Conservation (phyloP, 768 basidiomycete genomes). For the Coprinellus aureogranulatus region DNA sequence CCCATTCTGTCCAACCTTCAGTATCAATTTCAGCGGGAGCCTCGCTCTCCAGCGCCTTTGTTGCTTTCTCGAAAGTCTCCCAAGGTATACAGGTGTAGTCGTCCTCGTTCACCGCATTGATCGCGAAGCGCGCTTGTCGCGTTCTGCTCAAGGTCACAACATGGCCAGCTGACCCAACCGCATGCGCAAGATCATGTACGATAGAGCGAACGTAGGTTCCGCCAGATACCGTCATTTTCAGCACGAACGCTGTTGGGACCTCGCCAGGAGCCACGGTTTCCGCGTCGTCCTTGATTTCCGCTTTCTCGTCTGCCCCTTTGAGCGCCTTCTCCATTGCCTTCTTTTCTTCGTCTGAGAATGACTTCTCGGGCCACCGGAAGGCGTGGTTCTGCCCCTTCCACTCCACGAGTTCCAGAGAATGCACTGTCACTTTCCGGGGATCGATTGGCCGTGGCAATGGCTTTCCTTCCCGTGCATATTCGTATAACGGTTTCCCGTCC, state of each 20-base stretch:
- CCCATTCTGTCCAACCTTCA: constrained; percentile 79
- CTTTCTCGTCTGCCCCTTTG: constrained; percentile 42
- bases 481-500: constrained; percentile 94
- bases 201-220: constrained; percentile 97
- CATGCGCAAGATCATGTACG: constrained; percentile 86
- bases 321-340: constrained; percentile 66
- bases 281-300: constrained; percentile 39
- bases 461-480: constrained; percentile 89
- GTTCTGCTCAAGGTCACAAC: constrained; percentile 88
- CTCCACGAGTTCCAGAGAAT: constrained; percentile 72
- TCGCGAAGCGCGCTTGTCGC: constrained; percentile 80
- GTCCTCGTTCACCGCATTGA: constrained; percentile 42
- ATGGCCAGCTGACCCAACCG: constrained; percentile 85
- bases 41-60: constrained; percentile 29
- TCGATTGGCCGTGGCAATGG: constrained; percentile 96
- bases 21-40: constrained; percentile 53
- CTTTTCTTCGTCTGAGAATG: constrained; percentile 66
- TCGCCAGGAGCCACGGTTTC: constrained; percentile 30
- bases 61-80: constrained; percentile 66
- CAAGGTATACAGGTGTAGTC: constrained; percentile 69
- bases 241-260: constrained; percentile 73
- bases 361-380: constrained; percentile 74
- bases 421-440: constrained; percentile 75
- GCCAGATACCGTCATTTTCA: constrained; percentile 91
- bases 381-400: constrained; percentile 78